A percentile compares a stretch with the other conserved stretches of the same genome.
Evolutionary conservation across 2,329 filamentous ascomycete species (phyloP).

Genomic region (Ophiostoma sp.): DNA sequence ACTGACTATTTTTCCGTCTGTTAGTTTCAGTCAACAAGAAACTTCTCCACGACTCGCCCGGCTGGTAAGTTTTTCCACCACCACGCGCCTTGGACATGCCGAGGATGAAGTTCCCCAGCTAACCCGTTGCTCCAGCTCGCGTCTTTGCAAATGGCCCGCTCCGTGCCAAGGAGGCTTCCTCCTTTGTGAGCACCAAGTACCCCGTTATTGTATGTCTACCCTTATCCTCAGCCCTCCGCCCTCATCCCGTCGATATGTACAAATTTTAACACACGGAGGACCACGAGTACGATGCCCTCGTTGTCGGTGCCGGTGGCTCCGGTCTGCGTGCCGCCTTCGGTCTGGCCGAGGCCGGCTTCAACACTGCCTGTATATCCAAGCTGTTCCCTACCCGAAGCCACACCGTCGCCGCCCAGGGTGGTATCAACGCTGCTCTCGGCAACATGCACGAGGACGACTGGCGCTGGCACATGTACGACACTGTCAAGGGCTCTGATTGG

Average conservation of each 20-base stretch:
- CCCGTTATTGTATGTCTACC: constrained; percentile 70
- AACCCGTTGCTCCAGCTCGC: constrained; percentile 50
- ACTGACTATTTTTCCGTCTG: constrained; percentile 9
- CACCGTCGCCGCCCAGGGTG: constrained; percentile 75
- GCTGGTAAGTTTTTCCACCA: constrained; percentile 52
- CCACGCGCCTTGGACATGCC: background rate
- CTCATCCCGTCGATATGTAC: background rate
- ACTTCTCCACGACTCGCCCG: constrained; percentile 82
- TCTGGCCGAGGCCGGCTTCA: constrained; percentile 82
- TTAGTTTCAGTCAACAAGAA: constrained; percentile 42
- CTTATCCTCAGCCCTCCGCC: too few relatives aligned
- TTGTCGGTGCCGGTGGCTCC: constrained; percentile 78
- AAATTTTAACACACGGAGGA: constrained; percentile 48
- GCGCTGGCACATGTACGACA: constrained; percentile 99
- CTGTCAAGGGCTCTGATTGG: constrained; percentile 96
- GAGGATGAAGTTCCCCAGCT: background rate
- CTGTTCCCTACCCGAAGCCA: constrained; percentile 81
- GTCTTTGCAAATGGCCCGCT: constrained; percentile 82
- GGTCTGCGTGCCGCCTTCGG: constrained; percentile 79
- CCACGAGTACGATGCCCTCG: constrained; percentile 97
- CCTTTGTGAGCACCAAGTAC: constrained; percentile 83
- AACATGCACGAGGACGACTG: constrained; percentile 99
- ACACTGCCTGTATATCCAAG: constrained; percentile 82
- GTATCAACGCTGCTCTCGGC: constrained; percentile 81
- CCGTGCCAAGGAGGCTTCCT: constrained; percentile 87